Conservation (phyloP, 805 yeast genomes). For the Wickerhamiella shivajii region DNA sequence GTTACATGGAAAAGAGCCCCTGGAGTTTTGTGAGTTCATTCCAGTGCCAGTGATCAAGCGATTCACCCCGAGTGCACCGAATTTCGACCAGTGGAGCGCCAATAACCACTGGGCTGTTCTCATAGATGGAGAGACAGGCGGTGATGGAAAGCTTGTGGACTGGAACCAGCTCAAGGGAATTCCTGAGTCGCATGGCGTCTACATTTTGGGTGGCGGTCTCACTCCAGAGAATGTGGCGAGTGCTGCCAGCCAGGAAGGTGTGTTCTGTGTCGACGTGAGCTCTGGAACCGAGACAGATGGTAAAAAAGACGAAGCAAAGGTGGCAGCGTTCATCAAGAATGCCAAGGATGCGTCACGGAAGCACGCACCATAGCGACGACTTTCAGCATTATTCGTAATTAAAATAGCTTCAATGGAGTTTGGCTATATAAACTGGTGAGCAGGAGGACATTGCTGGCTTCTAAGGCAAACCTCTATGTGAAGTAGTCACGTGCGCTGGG, state of each 20-base stretch:
- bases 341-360: slow-evolving; percentile 26
- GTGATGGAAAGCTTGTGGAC: slow-evolving; percentile 70
- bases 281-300: slow-evolving; percentile 81
- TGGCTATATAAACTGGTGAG: too few relatives aligned
- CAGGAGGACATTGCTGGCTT: too few relatives aligned
- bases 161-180: slow-evolving; percentile 37
- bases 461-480: too few relatives aligned
- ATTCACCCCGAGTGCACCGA: slow-evolving; percentile 40
- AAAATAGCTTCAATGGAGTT: too few relatives aligned
- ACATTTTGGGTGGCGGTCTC: slow-evolving; percentile 80
- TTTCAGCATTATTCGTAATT: too few relatives aligned
- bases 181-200: slow-evolving; percentile 25
- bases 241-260: slow-evolving; percentile 41
- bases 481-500: too few relatives aligned
- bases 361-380: too few relatives aligned
- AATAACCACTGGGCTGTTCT: slow-evolving; percentile 41
- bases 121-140: slow-evolving; percentile 81
- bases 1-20: slow-evolving; percentile 65
- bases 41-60: slow-evolving; percentile 58
- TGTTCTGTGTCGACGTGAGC: slow-evolving; percentile 86
- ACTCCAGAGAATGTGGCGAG: slow-evolving; percentile 52
- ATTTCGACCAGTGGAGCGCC: slow-evolving; percentile 24
- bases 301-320: slow-evolving; percentile 51
- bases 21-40: slow-evolving; percentile 29
- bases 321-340: slow-evolving; percentile 39